phyloP scores from a whole-genome alignment of 306 rosid species.

The Medicago ruthenica region DNA sequence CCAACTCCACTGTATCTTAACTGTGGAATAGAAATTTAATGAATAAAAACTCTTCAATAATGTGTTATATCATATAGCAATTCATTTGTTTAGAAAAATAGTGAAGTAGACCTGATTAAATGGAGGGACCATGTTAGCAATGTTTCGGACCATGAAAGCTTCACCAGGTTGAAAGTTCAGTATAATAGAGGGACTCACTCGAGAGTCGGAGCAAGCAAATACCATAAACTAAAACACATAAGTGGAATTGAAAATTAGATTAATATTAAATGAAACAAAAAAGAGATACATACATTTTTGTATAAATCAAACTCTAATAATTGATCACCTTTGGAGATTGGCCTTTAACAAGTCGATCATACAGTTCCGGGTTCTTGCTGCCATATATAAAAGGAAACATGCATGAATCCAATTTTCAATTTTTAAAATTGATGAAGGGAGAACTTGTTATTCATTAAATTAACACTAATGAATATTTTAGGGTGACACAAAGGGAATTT shows the following conservation, averaged over 20 bases:
- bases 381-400: neutral
- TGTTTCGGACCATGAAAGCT: constrained; percentile 70
- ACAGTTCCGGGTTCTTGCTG: constrained; percentile 50
- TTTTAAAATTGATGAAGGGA: too few relatives aligned
- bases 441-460: too few relatives aligned
- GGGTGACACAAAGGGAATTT: too few relatives aligned
- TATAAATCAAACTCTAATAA: neutral
- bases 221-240: constrained; percentile 56
- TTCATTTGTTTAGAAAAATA: neutral
- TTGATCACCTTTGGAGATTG: constrained; percentile 63
- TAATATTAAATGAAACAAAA: neutral
- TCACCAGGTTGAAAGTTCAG: constrained; percentile 72
- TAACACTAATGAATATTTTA: too few relatives aligned
- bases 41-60: constrained; percentile 5
- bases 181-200: constrained; percentile 66
- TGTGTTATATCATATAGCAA: neutral
- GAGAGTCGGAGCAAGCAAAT: constrained; percentile 79
- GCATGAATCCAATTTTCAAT: too few relatives aligned
- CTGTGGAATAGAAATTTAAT: constrained; percentile 41
- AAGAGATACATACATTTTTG: neutral
- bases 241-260: neutral
- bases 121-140: constrained; percentile 71
- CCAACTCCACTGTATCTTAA: constrained; percentile 63
- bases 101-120: constrained; percentile 59
- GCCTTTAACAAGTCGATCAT: constrained; percentile 37